Conservation (phyloP, 352 stramenopile genomes). For the Elongisporangium senticosum region DNA sequence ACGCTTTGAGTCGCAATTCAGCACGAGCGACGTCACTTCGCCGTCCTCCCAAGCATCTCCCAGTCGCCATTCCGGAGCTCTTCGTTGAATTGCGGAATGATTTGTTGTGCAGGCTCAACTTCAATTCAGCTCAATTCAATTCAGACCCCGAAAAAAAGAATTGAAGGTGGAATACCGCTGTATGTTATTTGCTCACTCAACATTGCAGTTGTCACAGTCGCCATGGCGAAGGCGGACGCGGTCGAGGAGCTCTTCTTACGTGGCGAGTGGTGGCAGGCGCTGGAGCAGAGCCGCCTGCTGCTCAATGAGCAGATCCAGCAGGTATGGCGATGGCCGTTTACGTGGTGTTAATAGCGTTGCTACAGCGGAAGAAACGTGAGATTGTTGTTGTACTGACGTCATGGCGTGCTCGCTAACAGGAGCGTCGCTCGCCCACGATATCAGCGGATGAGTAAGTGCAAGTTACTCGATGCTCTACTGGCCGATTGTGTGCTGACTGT, state of each 20-base stretch:
- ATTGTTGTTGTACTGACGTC: not conserved
- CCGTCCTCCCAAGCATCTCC: not conserved
- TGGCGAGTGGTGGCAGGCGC: conserved; percentile 48
- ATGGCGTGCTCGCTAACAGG: not conserved
- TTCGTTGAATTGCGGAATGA: not conserved
- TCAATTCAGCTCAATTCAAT: not conserved
- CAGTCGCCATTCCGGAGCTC: not conserved
- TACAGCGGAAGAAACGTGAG: not conserved
- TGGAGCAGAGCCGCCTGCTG: conserved; percentile 39
- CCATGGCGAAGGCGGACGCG: conserved; percentile 13
- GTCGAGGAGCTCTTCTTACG: conserved; percentile 55
- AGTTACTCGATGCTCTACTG: not conserved
- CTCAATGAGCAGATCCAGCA: conserved; percentile 25
- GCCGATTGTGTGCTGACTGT: not conserved
- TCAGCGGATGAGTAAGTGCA: conserved; percentile 18
- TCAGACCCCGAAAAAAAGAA: not conserved
- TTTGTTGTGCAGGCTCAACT: not conserved
- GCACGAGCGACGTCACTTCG: not conserved
- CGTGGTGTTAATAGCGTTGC: not conserved
- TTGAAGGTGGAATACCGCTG: not conserved
- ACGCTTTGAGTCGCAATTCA: not conserved
- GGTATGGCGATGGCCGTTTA: conserved; percentile 9
- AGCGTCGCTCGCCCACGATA: conserved; percentile 4
- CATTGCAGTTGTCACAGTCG: not conserved
- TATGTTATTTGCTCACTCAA: not conserved